Evolutionary conservation across 2,329 filamentous ascomycete species (phyloP).

Genomic region (Fusarium subtropicale): DNA sequence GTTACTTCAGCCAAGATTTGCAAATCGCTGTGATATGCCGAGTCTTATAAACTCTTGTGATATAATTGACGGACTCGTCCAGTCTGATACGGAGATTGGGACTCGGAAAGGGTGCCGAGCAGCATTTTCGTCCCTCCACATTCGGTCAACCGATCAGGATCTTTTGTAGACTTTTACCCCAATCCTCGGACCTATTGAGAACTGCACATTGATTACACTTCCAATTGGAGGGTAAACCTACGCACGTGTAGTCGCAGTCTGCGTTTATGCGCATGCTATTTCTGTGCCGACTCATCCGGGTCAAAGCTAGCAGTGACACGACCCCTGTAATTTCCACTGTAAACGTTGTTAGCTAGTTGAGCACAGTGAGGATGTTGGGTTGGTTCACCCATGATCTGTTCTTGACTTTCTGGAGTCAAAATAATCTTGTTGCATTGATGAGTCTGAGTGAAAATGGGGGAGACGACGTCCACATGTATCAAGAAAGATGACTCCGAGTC

Average conservation of each 20-base stretch:
- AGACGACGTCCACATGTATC: background rate
- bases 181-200: background rate
- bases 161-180: background rate
- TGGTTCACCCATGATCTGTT: background rate
- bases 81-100: background rate
- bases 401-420: background rate
- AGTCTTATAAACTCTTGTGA: background rate
- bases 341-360: background rate
- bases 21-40: background rate
- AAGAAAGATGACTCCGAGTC: background rate
- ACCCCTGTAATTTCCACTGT: conserved; percentile 2
- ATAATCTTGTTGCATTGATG: background rate
- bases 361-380: background rate
- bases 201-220: background rate
- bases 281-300: conserved; percentile 42
- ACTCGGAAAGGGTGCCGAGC: conserved; percentile 25
- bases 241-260: conserved; percentile 28
- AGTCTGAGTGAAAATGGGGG: background rate
- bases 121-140: background rate
- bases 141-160: conserved; percentile 10
- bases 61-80: background rate
- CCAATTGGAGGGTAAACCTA: conserved; percentile 25
- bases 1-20: background rate
- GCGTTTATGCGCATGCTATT: background rate
- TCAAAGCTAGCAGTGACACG: background rate